phyloP scores from a whole-genome alignment of 495 filamentous ascomycete species.

The Xylaria longipes region DNA sequence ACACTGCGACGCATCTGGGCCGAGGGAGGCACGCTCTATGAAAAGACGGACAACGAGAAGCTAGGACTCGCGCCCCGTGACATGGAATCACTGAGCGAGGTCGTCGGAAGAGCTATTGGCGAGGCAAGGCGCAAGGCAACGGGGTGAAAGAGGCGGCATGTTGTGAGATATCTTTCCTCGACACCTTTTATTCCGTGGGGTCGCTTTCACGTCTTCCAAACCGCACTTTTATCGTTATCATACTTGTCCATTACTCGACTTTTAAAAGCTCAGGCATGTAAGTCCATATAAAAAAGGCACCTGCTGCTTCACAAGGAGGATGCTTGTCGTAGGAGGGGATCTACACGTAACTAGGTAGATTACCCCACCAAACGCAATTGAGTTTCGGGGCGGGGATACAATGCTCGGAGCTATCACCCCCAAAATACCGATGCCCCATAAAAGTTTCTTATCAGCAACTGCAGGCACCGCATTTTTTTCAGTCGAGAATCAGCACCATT shows the following conservation, averaged over 20 bases:
- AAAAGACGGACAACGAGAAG: slow-evolving; percentile 66
- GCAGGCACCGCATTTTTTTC: slow-evolving; percentile 13
- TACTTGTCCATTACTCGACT: background rate
- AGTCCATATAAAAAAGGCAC: background rate
- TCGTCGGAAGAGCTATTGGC: slow-evolving; percentile 34
- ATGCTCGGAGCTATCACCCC: background rate
- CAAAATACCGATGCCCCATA: slow-evolving; percentile 12
- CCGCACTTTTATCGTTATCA: too few species aligned
- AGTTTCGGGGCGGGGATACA: background rate
- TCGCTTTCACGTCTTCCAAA: too few species aligned
- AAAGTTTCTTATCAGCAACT: slow-evolving; percentile 24
- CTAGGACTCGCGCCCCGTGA: slow-evolving; percentile 56
- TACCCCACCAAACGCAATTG: slow-evolving; percentile 5
- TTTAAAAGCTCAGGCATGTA: background rate
- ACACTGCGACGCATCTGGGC: slow-evolving; percentile 74
- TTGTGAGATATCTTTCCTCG: background rate
- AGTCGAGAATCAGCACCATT: background rate
- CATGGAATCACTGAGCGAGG: slow-evolving; percentile 56
- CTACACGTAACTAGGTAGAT: too few species aligned
- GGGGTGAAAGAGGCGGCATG: too few species aligned
- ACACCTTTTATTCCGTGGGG: too few species aligned
- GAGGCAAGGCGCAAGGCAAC: too few species aligned
- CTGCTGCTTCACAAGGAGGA: background rate
- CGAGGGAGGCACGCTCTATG: slow-evolving; percentile 73
- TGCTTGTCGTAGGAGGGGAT: background rate